Conservation (phyloP, 140 eudicot genomes). For the Stevia rebaudiana region DNA sequence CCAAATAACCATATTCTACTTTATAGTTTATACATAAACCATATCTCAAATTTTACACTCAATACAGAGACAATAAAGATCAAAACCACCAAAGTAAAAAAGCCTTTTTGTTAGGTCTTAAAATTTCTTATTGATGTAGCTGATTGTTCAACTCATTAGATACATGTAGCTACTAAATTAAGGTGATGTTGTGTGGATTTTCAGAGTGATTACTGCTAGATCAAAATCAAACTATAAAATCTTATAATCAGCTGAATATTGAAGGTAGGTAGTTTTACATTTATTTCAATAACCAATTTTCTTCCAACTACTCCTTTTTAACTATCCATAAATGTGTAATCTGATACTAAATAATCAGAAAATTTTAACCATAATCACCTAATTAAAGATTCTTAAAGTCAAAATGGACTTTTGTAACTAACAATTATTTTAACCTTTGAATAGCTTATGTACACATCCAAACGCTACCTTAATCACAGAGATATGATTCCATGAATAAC, state of each 20-base stretch:
- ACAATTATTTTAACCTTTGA: not conserved
- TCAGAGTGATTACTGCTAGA: not conserved
- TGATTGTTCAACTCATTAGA: not conserved
- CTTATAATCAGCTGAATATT: not conserved
- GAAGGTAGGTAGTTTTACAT: not conserved
- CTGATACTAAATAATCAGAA: not conserved
- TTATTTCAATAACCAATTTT: not conserved
- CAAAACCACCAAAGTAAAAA: not conserved
- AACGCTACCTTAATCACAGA: not conserved
- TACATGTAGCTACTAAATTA: not conserved
- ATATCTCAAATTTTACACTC: constrained; percentile 1
- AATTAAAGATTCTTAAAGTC: not conserved
- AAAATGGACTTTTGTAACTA: not conserved
- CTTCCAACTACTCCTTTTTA: not conserved
- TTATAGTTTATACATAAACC: not conserved
- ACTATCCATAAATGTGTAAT: not conserved
- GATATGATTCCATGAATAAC: constrained; percentile 3
- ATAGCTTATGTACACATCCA: not conserved
- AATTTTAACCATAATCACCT: not conserved
- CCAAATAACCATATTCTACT: constrained; percentile 6
- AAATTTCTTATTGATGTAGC: not conserved
- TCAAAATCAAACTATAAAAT: not conserved
- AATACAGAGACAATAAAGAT: constrained; percentile 8
- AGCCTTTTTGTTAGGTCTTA: not conserved
- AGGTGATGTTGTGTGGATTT: not conserved